Conservation (phyloP, 129 eudicot species). For the Solidago caesia region DNA sequence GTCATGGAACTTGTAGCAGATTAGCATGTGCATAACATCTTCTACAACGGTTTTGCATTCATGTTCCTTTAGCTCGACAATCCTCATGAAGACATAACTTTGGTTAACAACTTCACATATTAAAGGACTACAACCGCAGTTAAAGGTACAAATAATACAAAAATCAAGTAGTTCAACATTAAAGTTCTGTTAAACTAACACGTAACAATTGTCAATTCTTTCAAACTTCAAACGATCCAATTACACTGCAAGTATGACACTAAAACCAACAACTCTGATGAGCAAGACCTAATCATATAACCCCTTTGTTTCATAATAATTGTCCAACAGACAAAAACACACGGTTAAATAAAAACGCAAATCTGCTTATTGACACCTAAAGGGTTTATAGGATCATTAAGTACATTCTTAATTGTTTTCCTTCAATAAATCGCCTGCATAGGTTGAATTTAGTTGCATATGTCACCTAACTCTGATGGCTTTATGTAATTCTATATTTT, state of each 20-base stretch:
- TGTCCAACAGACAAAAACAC: no score
- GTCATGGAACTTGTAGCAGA: slow-evolving; percentile 59
- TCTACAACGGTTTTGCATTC: slow-evolving; percentile 68
- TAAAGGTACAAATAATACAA: background rate
- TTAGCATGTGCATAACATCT: slow-evolving; percentile 69
- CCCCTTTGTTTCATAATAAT: no score
- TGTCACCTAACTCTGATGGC: background rate
- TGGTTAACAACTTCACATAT: background rate
- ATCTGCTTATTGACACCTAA: background rate
- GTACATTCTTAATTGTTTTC: background rate
- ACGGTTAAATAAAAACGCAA: background rate
- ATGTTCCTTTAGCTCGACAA: slow-evolving; percentile 55
- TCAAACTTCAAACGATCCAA: no score
- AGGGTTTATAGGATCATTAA: background rate
- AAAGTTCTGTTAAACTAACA: background rate
- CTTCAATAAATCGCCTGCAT: background rate
- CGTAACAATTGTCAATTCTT: background rate
- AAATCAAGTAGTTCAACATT: slow-evolving; percentile 10
- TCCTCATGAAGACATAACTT: slow-evolving; percentile 56
- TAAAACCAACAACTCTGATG: no score
- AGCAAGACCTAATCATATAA: no score
- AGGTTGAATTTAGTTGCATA: background rate
- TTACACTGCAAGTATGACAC: no score
- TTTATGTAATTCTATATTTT: no score
- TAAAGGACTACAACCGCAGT: background rate